Base-by-base conservation (phyloP, 257 asterid genomes). In the Orobanche coerulescens region DNA sequence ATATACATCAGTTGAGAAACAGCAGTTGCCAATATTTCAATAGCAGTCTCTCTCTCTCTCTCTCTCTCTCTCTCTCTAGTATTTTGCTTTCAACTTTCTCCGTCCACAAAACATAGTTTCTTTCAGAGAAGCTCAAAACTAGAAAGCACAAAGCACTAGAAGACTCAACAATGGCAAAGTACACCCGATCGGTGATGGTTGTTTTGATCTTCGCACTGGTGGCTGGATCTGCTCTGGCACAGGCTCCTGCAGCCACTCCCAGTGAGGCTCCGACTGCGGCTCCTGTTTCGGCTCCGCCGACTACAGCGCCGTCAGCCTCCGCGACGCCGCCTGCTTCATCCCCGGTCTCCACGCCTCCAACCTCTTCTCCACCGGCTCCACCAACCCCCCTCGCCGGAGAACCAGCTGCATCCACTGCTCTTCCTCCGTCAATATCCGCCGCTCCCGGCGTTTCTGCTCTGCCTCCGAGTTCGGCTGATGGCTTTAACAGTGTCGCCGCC, bases 201-300 rank as follows among this genome's bases (percentile, higher is more conserved):
- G 62, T 65, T 33, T 37, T 82, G 43, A 28, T 82, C 52, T 58
- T 79, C 33, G 79, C 79, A 62, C 44, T 73, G 64, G 54, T 77
- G 10, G 57, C 67, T 8, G 80, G 76, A 63, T 77, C 81, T 6
- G 82, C 78, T 5, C 25, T 73, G 0, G 71, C 78, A 67, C 86
- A 82, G 59, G 73, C 82, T 23, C 90, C 90, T 12, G 18, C 58
- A 0, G 76, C 80, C 53, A 6, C 86, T 20, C 87, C 87, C 5
- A 73, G 23, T 30, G 49, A 50, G 5, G 33, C 83, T 51, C 69
- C 69, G 5, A 31, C 62, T 1, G 61, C 69, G 0, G 50, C 62
- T 0, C 69, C 69, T n/a, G 43, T 22, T 28, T 28, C 62, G 25
- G 39, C 68, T 6, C 68, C 68, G 2, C 60, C 60, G 26, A 34